These are phyloP conservation scores for Balakata baccata DNA, from an alignment of 345 rosid genomes.

Conservation along the genomic window DNA sequence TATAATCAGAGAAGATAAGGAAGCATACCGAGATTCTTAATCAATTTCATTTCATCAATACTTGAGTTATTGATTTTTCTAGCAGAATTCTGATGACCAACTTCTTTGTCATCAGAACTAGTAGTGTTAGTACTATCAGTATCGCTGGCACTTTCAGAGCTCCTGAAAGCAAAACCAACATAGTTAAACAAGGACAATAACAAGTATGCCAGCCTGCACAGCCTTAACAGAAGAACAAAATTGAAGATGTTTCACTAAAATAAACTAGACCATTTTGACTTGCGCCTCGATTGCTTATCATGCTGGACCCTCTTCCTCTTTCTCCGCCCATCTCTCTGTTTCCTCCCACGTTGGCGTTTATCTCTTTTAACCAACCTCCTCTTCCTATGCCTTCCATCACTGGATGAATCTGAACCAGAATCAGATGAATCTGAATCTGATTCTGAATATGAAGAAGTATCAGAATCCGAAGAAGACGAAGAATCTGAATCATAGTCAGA, in stretches of 20 bases:
- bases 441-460: slow-evolving; percentile 29
- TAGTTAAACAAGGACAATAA: slow-evolving; percentile 12
- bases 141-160: slow-evolving; percentile 55
- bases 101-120: slow-evolving; percentile 49
- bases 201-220: not conserved
- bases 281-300: slow-evolving; percentile 43
- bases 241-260: slow-evolving; percentile 14
- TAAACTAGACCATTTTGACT: slow-evolving; percentile 42
- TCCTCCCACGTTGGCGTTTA: slow-evolving; percentile 41
- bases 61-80: slow-evolving; percentile 33
- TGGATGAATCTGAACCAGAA: slow-evolving; percentile 70
- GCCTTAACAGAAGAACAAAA: not conserved
- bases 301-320: slow-evolving; percentile 44
- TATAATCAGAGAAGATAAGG: slow-evolving; percentile 3
- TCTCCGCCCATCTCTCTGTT: slow-evolving; percentile 43
- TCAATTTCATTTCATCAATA: slow-evolving; percentile 34
- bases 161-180: slow-evolving; percentile 43
- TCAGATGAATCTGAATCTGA: slow-evolving; percentile 51
- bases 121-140: slow-evolving; percentile 39
- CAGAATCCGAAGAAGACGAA: slow-evolving; percentile 24
- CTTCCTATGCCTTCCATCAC: slow-evolving; percentile 66
- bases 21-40: slow-evolving; percentile 30
- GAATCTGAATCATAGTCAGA: slow-evolving; percentile 54
- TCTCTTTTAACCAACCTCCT: slow-evolving; percentile 52
- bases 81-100: slow-evolving; percentile 21